phyloP scores from a whole-genome alignment of 768 basidiomycete species.

The Podaxis sp. region DNA sequence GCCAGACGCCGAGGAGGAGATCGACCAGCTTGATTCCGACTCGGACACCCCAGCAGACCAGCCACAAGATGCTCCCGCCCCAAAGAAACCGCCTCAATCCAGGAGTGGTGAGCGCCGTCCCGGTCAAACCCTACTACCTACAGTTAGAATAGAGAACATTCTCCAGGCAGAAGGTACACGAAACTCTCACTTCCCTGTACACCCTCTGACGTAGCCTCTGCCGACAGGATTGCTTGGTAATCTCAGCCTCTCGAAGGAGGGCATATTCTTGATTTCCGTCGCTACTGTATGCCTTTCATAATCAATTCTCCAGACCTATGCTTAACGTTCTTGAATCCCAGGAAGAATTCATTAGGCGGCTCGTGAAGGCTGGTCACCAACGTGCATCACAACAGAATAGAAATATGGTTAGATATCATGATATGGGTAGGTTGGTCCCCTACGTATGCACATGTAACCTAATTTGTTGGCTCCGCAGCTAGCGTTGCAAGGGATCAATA shows the following conservation, averaged over 20 bases:
- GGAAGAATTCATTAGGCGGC: constrained; percentile 85
- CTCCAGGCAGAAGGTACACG: constrained; percentile 73
- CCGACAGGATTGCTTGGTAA: constrained; percentile 31
- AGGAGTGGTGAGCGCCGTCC: constrained; percentile 45
- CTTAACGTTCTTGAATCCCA: constrained; percentile 29
- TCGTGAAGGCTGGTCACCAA: constrained; percentile 67
- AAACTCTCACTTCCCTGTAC: not conserved
- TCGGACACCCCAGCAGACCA: constrained; percentile 41
- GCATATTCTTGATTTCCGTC: constrained; percentile 68
- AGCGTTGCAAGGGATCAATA: constrained; percentile 58
- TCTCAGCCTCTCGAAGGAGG: constrained; percentile 74
- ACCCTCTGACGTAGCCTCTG: constrained; percentile 31
- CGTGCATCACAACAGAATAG: constrained; percentile 60
- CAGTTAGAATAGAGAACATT: constrained; percentile 70
- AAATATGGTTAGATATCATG: constrained; percentile 61
- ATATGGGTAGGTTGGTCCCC: constrained; percentile 60
- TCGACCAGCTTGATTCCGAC: constrained; percentile 67
- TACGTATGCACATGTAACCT: constrained; percentile 9
- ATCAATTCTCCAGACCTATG: not conserved
- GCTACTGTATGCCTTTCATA: constrained; percentile 59
- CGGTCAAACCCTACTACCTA: constrained; percentile 69
- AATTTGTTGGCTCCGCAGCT: constrained; percentile 37
- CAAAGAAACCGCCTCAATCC: constrained; percentile 26
- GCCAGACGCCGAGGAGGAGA: constrained; percentile 60
- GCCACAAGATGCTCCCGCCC: constrained; percentile 21